A percentile compares a stretch with the other conserved stretches of the same genome.
Evolutionary conservation across 1,284 basidiomycete species (phyloP).

Genomic region (Ganoderma lucidum): DNA sequence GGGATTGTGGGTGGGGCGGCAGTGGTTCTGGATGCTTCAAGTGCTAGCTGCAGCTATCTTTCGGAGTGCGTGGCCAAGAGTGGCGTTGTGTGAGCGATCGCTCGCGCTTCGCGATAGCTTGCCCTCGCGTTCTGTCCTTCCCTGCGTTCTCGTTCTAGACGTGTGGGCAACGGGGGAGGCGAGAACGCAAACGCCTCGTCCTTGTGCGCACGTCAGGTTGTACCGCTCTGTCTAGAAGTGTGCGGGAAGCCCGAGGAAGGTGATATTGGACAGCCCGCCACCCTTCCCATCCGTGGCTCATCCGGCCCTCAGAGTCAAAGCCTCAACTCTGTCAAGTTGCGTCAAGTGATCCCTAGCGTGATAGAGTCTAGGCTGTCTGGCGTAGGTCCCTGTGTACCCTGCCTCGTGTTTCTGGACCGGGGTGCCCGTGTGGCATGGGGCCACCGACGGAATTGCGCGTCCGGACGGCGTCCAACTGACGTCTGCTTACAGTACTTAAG

Average conservation of each 20-base stretch:
- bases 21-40: background rate
- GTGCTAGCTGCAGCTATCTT: background rate
- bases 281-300: background rate
- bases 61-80: background rate
- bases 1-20: background rate
- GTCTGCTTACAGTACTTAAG: too few species aligned
- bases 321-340: background rate
- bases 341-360: background rate
- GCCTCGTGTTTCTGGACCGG: conserved; percentile 23
- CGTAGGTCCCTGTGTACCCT: conserved; percentile 30
- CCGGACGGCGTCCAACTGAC: background rate
- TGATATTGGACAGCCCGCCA: background rate
- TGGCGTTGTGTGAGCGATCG: too few species aligned
- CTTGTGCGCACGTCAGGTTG: background rate
- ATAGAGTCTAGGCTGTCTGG: background rate
- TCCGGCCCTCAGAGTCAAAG: background rate
- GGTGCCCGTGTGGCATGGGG: background rate
- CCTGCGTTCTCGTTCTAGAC: background rate
- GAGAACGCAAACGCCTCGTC: background rate
- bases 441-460: background rate
- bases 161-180: background rate
- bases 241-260: background rate
- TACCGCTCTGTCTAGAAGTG: background rate
- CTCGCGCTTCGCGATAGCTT: background rate
- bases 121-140: background rate